Percentiles rank a stretch among this genome's conserved stretches.
These are phyloP conservation scores for Helenozyma baotianmanensis DNA, from an alignment of 805 yeast species.

Conservation along the genomic window DNA sequence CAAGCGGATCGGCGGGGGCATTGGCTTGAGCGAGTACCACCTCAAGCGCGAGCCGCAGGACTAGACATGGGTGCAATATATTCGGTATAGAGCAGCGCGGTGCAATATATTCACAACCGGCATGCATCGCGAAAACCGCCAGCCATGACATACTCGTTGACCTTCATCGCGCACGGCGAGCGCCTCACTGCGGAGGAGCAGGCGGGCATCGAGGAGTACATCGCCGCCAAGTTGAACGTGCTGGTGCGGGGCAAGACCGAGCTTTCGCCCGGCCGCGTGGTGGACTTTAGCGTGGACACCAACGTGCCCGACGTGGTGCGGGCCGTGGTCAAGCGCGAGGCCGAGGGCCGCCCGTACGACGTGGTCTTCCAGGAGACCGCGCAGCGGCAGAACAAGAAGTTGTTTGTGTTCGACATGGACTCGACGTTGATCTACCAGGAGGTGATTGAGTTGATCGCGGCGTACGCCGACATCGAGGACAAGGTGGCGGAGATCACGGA, in stretches of 20 bases:
- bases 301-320: conserved; percentile 11
- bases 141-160: conserved; percentile 15
- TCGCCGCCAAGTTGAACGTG: conserved; percentile 7
- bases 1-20: conserved; percentile 40
- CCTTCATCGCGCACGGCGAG: conserved; percentile 15
- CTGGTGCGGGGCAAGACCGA: conserved; percentile 10
- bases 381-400: conserved; percentile 36
- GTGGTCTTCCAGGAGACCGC: conserved; percentile 26
- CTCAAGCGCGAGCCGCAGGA: conserved; percentile 28
- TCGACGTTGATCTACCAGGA: conserved; percentile 94
- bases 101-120: too few species aligned
- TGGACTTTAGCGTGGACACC: conserved; percentile 15
- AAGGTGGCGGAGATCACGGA: conserved; percentile 87
- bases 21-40: conserved; percentile 56
- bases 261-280: conserved; percentile 14
- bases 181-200: conserved; percentile 7
- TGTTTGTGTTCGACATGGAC: conserved; percentile 96
- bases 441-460: conserved; percentile 93
- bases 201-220: conserved; percentile 8
- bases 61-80: too few species aligned
- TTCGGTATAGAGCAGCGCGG: too few species aligned
- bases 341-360: conserved; percentile 18
- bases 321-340: conserved; percentile 8
- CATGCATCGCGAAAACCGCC: too few species aligned
- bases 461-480: conserved; percentile 84